Evolutionary conservation across 2,329 filamentous ascomycete genomes (phyloP).

Genomic region (Colletotrichum sp.): DNA sequence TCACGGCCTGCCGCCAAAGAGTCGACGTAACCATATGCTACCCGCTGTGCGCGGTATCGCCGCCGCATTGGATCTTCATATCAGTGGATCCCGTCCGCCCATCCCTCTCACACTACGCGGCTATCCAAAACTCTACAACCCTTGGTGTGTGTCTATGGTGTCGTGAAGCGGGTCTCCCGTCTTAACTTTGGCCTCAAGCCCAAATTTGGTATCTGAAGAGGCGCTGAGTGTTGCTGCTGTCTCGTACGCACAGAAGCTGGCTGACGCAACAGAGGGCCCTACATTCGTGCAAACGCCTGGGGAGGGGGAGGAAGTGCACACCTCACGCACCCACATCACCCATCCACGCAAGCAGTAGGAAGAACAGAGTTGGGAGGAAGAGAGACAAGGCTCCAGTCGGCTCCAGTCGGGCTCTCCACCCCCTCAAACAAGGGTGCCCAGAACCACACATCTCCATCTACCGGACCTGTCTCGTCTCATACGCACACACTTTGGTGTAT

Average conservation of each 20-base stretch:
- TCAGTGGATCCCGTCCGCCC: neutral
- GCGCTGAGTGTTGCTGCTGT: neutral
- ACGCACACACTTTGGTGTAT: constrained; percentile 10
- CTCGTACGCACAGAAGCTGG: constrained; percentile 12
- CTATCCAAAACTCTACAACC: neutral
- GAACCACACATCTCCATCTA: constrained; percentile 2
- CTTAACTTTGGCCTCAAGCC: constrained; percentile 3
- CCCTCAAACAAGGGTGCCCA: constrained; percentile 11
- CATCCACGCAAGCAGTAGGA: neutral
- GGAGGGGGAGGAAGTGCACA: neutral
- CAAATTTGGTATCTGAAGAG: neutral
- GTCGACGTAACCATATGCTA: neutral
- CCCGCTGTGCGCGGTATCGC: constrained; percentile 1
- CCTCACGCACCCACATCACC: neutral
- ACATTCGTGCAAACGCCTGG: neutral
- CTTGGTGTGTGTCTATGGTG: neutral
- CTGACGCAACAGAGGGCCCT: neutral
- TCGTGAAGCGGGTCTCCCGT: neutral
- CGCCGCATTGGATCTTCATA: neutral
- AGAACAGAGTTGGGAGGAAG: neutral
- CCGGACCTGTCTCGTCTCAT: constrained; percentile 17
- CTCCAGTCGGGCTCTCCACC: neutral
- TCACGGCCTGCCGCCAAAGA: neutral
- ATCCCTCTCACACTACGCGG: neutral
- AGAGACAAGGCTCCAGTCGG: neutral